Percentiles rank a stretch among this genome's conserved stretches.
phyloP scores from a whole-genome alignment of 2,329 filamentous ascomycete species.

The Fusarium sp. region DNA sequence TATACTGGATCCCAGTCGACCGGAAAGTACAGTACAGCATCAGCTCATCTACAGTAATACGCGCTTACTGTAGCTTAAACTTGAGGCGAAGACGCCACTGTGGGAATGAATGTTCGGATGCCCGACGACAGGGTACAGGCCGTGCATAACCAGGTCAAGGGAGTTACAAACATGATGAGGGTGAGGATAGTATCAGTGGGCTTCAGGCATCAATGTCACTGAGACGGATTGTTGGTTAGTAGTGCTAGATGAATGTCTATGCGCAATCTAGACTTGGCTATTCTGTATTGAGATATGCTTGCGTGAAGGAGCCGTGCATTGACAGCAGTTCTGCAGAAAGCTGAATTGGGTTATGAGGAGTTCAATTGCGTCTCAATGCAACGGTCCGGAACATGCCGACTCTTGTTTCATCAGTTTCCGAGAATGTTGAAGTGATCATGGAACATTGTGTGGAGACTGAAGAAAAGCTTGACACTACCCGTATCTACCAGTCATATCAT shows the following conservation, averaged over 20 bases:
- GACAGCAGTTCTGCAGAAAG: background rate
- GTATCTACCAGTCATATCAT: background rate
- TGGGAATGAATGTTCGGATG: background rate
- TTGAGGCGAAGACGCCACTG: conserved; percentile 18
- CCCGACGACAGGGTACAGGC: background rate
- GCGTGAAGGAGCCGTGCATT: conserved; percentile 3
- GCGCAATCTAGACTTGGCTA: conserved; percentile 2
- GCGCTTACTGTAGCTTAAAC: conserved; percentile 10
- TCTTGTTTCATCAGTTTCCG: background rate
- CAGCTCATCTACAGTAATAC: background rate
- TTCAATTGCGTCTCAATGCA: background rate
- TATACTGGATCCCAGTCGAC: conserved; percentile 3
- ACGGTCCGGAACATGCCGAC: background rate
- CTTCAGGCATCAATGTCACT: background rate
- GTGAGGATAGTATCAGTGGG: background rate
- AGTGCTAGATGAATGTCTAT: background rate
- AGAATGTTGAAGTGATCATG: background rate
- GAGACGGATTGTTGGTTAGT: background rate
- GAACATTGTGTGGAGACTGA: background rate
- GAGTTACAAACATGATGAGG: background rate
- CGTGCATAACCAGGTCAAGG: background rate
- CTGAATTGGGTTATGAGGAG: background rate
- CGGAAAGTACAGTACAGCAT: background rate
- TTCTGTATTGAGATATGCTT: conserved; percentile 12
- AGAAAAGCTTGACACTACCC: background rate